These are phyloP conservation scores for Leucocoprinus gongylophorus DNA, from an alignment of 1,284 basidiomycete genomes.

Conservation along the genomic window DNA sequence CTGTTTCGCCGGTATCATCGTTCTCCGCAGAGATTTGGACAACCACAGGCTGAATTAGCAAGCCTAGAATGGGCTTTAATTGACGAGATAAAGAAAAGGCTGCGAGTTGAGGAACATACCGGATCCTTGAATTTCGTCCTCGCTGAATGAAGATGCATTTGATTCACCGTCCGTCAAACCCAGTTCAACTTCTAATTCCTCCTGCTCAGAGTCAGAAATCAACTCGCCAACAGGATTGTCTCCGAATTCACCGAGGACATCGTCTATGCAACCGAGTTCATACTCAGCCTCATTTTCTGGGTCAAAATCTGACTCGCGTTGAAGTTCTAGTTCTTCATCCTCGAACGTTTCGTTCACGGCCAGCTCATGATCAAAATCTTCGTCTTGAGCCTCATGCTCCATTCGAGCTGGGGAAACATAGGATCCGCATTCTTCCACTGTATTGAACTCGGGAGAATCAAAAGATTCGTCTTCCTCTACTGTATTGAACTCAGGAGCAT, in stretches of 20 bases:
- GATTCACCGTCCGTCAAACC: constrained; percentile 8
- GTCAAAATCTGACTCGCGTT: background rate
- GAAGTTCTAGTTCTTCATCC: background rate
- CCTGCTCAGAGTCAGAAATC: constrained; percentile 2
- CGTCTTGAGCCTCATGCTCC: background rate
- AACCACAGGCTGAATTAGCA: too few species aligned
- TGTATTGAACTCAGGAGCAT: background rate
- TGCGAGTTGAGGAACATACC: background rate
- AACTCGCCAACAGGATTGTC: background rate
- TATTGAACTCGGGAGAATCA: background rate
- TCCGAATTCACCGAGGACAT: background rate
- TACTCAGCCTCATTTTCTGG: background rate
- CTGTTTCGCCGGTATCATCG: background rate
- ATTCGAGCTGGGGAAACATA: background rate
- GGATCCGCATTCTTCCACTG: background rate
- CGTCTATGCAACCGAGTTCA: constrained; percentile 6
- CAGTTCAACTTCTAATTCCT: constrained; percentile 14
- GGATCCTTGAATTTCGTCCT: constrained; percentile 2
- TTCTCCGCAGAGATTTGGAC: background rate
- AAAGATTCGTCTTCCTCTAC: background rate
- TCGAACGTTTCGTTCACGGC: background rate
- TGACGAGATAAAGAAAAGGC: background rate
- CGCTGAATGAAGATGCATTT: background rate
- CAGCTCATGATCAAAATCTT: background rate
- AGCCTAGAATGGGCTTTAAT: background rate